Percentiles rank a stretch among this genome's conserved stretches.
Conservation (phyloP, 805 yeast species). For the Metschnikowia lachancei region DNA sequence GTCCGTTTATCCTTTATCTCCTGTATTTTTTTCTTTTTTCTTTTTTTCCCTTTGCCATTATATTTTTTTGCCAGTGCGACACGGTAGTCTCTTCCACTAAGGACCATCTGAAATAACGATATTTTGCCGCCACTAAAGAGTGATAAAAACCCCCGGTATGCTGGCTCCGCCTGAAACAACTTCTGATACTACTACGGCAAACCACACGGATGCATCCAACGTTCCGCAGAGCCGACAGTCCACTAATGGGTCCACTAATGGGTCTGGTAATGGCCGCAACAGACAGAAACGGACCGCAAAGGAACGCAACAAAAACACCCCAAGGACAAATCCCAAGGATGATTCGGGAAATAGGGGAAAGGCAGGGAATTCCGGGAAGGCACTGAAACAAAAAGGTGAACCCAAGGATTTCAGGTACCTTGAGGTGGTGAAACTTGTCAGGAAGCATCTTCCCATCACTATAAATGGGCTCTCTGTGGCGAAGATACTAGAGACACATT, state of each 20-base stretch:
- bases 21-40: too few species aligned
- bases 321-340: not conserved
- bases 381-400: constrained; percentile 1
- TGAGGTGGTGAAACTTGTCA: constrained; percentile 35
- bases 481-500: constrained; percentile 15
- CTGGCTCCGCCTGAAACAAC: not conserved
- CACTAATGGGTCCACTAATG: not conserved
- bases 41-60: too few species aligned
- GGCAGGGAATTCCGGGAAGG: constrained; percentile 13
- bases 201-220: not conserved
- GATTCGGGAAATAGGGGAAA: not conserved
- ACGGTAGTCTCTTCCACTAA: not conserved
- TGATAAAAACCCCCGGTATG: not conserved
- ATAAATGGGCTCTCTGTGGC: constrained; percentile 32
- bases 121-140: not conserved
- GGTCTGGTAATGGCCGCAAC: constrained; percentile 1
- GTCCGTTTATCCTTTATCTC: too few species aligned
- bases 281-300: not conserved
- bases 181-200: not conserved
- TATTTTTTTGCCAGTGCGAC: not conserved
- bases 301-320: not conserved
- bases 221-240: not conserved
- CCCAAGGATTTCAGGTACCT: constrained; percentile 24
- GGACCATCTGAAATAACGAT: not conserved
- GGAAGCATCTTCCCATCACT: constrained; percentile 33